These are phyloP conservation scores for Puya raimondii DNA, from an alignment of 176 grass and related monocot species.

Conservation along the genomic window DNA sequence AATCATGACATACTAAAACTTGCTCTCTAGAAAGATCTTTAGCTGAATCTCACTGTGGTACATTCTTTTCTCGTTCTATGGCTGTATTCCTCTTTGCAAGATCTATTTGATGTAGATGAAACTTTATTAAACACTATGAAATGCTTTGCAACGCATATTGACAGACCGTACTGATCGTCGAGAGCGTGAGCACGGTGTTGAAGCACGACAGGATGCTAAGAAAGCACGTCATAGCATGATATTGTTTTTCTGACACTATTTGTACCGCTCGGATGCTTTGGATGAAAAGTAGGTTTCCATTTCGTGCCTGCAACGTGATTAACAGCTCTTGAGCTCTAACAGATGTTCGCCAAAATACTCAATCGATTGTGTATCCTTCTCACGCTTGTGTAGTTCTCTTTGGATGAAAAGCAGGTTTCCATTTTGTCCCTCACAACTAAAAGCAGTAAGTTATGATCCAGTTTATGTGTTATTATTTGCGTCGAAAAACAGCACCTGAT, in stretches of 20 bases:
- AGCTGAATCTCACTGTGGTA: neutral
- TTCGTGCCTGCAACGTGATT: neutral
- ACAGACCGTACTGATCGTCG: slow-evolving; percentile 74
- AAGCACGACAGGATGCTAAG: slow-evolving; percentile 78
- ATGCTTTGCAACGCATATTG: slow-evolving; percentile 15
- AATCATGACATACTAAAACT: slow-evolving; percentile 1
- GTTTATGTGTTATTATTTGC: no score
- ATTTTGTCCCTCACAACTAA: no score
- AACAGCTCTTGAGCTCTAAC: neutral
- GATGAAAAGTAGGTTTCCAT: neutral
- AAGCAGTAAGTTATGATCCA: no score
- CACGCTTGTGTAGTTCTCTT: no score
- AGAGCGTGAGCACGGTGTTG: slow-evolving; percentile 67
- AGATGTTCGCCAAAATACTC: neutral
- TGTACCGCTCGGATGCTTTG: neutral
- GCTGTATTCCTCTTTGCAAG: neutral
- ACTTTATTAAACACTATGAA: slow-evolving; percentile 12
- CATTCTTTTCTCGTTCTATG: neutral
- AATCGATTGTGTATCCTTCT: neutral
- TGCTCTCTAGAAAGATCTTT: neutral
- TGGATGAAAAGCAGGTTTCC: no score
- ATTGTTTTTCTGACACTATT: neutral
- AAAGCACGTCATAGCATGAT: slow-evolving; percentile 21
- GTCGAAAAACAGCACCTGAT: no score
- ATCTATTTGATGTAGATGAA: neutral